A percentile compares a stretch with the other conserved stretches of the same genome.
phyloP scores from a whole-genome alignment of 805 yeast species.

The Yamadazyma takamatsuzukensis region DNA sequence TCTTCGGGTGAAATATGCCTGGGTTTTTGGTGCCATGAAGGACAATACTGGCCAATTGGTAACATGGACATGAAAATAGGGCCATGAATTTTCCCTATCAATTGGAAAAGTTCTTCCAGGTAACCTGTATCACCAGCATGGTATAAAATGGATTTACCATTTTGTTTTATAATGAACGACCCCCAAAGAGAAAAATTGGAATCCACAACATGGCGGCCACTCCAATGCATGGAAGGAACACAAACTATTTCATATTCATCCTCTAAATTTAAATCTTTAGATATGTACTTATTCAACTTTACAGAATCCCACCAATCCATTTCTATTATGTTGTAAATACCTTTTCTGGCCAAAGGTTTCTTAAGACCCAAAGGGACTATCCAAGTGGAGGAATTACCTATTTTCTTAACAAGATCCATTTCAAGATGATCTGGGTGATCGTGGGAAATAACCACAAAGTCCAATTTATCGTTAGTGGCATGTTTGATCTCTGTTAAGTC shows the following conservation, averaged over 20 bases:
- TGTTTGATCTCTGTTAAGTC: slow-evolving; percentile 47
- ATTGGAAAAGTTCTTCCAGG: slow-evolving; percentile 63
- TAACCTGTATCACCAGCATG: slow-evolving; percentile 97
- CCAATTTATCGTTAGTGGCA: slow-evolving; percentile 53
- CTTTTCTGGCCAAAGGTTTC: slow-evolving; percentile 52
- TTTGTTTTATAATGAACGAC: slow-evolving; percentile 67
- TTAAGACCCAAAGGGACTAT: slow-evolving; percentile 82
- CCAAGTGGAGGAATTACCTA: slow-evolving; percentile 68
- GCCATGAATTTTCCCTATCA: slow-evolving; percentile 65
- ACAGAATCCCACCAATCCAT: slow-evolving; percentile 87
- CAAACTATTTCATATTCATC: slow-evolving; percentile 77
- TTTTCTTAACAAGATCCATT: slow-evolving; percentile 45
- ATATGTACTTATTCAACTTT: slow-evolving; percentile 35
- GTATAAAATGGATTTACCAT: slow-evolving; percentile 69
- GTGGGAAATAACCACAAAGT: slow-evolving; percentile 79
- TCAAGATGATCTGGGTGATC: slow-evolving; percentile 97
- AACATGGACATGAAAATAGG: slow-evolving; percentile 58
- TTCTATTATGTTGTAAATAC: slow-evolving; percentile 63
- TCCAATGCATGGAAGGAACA: slow-evolving; percentile 97
- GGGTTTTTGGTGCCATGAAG: slow-evolving; percentile 90
- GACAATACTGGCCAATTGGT: slow-evolving; percentile 95
- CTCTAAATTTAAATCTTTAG: slow-evolving; percentile 24
- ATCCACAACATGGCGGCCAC: slow-evolving; percentile 79
- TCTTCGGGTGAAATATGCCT: slow-evolving; percentile 85
- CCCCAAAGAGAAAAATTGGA: slow-evolving; percentile 86